phyloP scores from a whole-genome alignment of 768 basidiomycete species.

The Hortiboletus flavorubellus region DNA sequence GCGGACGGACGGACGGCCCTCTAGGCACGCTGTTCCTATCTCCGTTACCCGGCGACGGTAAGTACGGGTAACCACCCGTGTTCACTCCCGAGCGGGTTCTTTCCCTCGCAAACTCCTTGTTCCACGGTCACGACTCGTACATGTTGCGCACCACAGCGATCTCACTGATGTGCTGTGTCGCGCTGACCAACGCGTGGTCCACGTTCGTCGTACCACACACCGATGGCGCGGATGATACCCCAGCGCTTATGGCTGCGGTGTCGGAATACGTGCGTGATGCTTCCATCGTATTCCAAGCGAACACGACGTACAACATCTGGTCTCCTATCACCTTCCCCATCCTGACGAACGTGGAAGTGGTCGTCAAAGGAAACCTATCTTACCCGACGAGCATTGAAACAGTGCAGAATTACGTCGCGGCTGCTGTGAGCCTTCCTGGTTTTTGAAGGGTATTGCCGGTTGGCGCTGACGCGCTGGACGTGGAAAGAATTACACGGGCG shows the following conservation, averaged over 20 bases:
- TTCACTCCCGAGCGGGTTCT: background rate
- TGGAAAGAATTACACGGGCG: constrained; percentile 40
- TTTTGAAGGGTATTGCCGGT: background rate
- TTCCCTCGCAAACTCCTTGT: background rate
- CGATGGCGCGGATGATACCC: constrained; percentile 49
- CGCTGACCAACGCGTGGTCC: constrained; percentile 37
- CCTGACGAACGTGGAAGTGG: constrained; percentile 55
- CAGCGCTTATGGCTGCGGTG: constrained; percentile 43
- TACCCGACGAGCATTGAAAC: constrained; percentile 50
- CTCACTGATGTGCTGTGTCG: constrained; percentile 19
- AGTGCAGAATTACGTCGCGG: constrained; percentile 46
- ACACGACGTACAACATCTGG: constrained; percentile 58
- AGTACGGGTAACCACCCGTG: background rate
- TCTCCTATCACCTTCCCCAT: constrained; percentile 55
- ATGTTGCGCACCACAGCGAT: background rate
- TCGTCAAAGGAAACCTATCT: constrained; percentile 55
- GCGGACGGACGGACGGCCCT: too few species aligned
- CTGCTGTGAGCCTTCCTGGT: constrained; percentile 35
- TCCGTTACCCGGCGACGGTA: background rate
- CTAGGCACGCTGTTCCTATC: too few species aligned
- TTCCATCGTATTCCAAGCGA: constrained; percentile 55
- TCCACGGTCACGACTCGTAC: background rate
- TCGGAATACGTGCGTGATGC: constrained; percentile 39
- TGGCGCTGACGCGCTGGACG: background rate
- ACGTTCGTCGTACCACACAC: constrained; percentile 52